A percentile compares a stretch with the other conserved stretches of the same genome.
phyloP scores from a whole-genome alignment of 352 stramenopile species.

The Globisporangium megalacanthum region DNA sequence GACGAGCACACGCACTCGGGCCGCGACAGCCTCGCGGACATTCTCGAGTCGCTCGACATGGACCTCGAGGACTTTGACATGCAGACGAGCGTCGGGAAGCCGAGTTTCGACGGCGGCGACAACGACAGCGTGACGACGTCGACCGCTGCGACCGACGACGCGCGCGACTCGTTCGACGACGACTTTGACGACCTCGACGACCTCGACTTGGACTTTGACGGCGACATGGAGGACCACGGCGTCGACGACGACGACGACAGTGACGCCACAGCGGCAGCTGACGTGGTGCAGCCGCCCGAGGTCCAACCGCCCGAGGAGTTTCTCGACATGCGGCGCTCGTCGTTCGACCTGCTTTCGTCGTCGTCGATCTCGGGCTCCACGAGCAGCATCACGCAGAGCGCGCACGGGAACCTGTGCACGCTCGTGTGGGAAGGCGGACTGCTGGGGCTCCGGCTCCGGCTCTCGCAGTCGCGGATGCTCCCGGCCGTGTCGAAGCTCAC shows the following conservation, averaged over 20 bases:
- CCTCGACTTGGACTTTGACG: slow-evolving; percentile 32
- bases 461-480: slow-evolving; percentile 77
- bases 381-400: slow-evolving; percentile 48
- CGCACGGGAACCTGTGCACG: slow-evolving; percentile 67
- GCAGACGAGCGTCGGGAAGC: slow-evolving; percentile 25
- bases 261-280: background rate
- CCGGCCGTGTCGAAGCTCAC: slow-evolving; percentile 83
- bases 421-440: slow-evolving; percentile 81
- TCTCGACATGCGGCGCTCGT: slow-evolving; percentile 56
- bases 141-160: slow-evolving; percentile 30
- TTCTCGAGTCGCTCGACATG: slow-evolving; percentile 82
- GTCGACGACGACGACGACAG: slow-evolving; percentile 29
- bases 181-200: slow-evolving; percentile 44
- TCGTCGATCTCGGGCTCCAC: slow-evolving; percentile 60
- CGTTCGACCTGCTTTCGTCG: slow-evolving; percentile 66
- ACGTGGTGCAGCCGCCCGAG: slow-evolving; percentile 7
- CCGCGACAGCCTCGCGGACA: slow-evolving; percentile 73
- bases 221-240: slow-evolving; percentile 55
- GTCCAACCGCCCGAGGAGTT: no score
- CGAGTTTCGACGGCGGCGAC: slow-evolving; percentile 25
- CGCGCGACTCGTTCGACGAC: slow-evolving; percentile 60
- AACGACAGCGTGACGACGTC: slow-evolving; percentile 15
- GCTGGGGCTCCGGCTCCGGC: slow-evolving; percentile 65
- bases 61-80: slow-evolving; percentile 72
- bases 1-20: slow-evolving; percentile 18